Conservation (phyloP, 768 basidiomycete species). For the Dacryopinax primogenitus region DNA sequence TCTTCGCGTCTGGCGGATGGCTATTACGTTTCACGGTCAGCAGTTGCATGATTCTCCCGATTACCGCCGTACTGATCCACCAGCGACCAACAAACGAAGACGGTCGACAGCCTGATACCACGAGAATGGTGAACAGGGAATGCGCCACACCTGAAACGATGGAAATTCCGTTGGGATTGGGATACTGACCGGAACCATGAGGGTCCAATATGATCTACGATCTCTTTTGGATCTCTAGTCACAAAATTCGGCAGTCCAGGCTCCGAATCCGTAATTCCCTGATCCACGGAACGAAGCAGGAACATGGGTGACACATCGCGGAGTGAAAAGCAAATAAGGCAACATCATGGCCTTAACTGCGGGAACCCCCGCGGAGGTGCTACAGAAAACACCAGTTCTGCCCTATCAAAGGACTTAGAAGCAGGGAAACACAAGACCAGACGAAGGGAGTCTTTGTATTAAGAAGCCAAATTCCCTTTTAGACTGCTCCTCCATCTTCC, state of each 20-base stretch:
- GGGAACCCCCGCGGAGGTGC: constrained; percentile 7
- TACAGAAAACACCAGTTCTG: not conserved
- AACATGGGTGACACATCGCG: not conserved
- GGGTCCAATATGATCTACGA: not conserved
- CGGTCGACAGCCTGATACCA: not conserved
- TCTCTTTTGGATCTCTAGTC: not conserved
- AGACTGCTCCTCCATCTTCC: not conserved
- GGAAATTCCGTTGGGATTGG: not conserved
- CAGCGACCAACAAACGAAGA: not conserved
- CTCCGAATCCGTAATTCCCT: not conserved
- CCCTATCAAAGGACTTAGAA: not conserved
- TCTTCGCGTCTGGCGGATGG: too few relatives aligned
- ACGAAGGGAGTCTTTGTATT: constrained; percentile 7
- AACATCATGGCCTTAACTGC: not conserved
- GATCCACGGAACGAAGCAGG: not conserved
- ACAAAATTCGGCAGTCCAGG: not conserved
- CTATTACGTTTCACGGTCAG: too few relatives aligned
- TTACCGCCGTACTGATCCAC: not conserved
- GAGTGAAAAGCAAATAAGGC: not conserved
- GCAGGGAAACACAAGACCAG: not conserved
- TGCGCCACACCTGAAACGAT: too few relatives aligned
- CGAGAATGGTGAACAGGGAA: too few relatives aligned
- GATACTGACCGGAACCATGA: not conserved
- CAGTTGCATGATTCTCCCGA: constrained; percentile 7
- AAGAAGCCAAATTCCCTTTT: constrained; percentile 1